Base-by-base conservation (phyloP, 2,329 filamentous ascomycete genomes). In the Apiospora rasikravindrae region DNA sequence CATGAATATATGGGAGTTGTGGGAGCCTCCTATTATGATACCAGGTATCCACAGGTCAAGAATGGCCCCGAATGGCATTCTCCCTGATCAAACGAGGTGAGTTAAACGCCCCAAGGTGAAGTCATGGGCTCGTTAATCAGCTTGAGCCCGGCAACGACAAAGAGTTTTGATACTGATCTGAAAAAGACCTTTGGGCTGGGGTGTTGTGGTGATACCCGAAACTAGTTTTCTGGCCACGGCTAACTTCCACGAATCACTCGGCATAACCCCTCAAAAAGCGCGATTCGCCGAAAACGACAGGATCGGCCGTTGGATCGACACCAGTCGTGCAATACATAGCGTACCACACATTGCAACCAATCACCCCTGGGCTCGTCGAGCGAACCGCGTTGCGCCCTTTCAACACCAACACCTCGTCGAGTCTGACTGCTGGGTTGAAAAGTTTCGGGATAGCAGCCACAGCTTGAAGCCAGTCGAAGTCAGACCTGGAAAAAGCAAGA, bases 1-100 rank as follows among this genome's bases (percentile, higher is more conserved):
- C 16, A 81, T 88, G 57, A 82, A 88, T 61, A 88, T 90, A 19
- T 90, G 88, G 88, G 83, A 81, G 47, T 70, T 74, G n/a, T 19
- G 68, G 47, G 42, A 57, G 68, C 33, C 42, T 45, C 44, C 72
- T n/a, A 22, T 13, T 10, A 69, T 19, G 44, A 49, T 69, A 69
- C 67, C 67, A 10, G 42, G 67, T 24, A 69, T 69, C 44, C 67
- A 69, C 47, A 37, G 26, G 11, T 37, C 33, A 37, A 69, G 44
- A 24, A 49, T 64, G 33, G 57, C 57, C 10, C 57, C 33, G 7
- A 64, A 64, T 14, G 57, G 57, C 24, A 68, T 67, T 11, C 68
- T 64, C 22, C 53, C 67, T 7, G 42, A 67, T 11, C 24, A n/a
- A 24, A 47, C 49, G 57, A 68, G 80, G 83, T 61, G 77, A 75